These are phyloP conservation scores for Syzygium jambos DNA, from an alignment of 345 rosid genomes.

Conservation along the genomic window DNA sequence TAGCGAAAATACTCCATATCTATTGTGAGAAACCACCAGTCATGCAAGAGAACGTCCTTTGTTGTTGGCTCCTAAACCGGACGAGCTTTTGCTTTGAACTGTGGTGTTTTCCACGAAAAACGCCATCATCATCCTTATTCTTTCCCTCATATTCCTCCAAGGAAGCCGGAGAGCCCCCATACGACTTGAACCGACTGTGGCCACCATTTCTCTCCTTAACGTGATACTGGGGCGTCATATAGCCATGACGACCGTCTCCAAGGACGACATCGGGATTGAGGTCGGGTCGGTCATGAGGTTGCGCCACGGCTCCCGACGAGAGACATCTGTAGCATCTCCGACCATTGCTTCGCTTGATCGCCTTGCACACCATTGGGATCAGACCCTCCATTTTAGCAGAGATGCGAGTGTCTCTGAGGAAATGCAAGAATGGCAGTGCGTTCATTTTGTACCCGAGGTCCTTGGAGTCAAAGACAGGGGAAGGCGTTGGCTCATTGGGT, in stretches of 20 bases:
- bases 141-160: not conserved
- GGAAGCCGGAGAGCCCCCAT: not conserved
- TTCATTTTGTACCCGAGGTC: not conserved
- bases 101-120: not conserved
- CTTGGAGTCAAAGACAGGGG: not conserved
- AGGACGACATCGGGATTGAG: not conserved
- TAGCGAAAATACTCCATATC: not conserved
- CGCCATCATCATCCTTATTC: not conserved
- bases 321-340: conserved; percentile 65
- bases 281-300: conserved; percentile 15
- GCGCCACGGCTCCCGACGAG: conserved; percentile 29
- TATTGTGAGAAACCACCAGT: not conserved
- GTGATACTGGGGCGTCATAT: not conserved
- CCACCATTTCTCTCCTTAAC: not conserved
- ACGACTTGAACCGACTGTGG: not conserved
- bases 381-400: conserved; percentile 55
- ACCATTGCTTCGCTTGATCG: conserved; percentile 43
- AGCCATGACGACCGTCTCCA: not conserved
- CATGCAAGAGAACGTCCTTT: not conserved
- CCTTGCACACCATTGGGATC: conserved; percentile 56
- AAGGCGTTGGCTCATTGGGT: not conserved
- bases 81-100: not conserved
- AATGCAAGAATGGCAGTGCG: not conserved
- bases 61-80: not conserved
- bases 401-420: not conserved